Conservation (phyloP, 257 asterid species). For the Marsdenia floribunda region DNA sequence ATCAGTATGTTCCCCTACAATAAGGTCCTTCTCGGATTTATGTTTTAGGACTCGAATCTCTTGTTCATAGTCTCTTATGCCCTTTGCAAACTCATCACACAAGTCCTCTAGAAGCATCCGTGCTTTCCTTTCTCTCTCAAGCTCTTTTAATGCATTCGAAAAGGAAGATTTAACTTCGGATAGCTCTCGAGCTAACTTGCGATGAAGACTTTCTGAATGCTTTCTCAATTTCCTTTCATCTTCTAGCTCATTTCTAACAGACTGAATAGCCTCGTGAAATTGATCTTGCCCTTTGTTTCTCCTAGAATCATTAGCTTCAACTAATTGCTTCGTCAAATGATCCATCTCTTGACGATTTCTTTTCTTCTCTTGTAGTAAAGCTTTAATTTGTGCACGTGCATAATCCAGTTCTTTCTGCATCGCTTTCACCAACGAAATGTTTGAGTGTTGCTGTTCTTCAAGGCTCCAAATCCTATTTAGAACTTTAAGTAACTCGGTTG, state of each 20-base stretch:
- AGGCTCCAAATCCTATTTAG: constrained; percentile 89
- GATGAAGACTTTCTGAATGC: constrained; percentile 48
- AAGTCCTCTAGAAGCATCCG: constrained; percentile 60
- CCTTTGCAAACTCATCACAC: constrained; percentile 88
- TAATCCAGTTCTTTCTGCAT: constrained; percentile 54
- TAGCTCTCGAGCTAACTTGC: constrained; percentile 51
- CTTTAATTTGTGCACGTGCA: constrained; percentile 40
- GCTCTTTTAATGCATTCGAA: constrained; percentile 41
- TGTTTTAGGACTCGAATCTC: constrained; percentile 51
- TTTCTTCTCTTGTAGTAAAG: constrained; percentile 50
- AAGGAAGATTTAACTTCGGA: constrained; percentile 44
- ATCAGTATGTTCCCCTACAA: constrained; percentile 29
- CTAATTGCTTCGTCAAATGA: constrained; percentile 36
- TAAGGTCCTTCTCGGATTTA: constrained; percentile 31
- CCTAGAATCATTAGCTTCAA: constrained; percentile 35
- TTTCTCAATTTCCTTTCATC: constrained; percentile 55
- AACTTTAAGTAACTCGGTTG: constrained; percentile 73
- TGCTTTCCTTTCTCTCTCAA: constrained; percentile 55
- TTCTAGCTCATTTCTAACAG: constrained; percentile 39
- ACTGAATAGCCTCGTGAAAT: constrained; percentile 31
- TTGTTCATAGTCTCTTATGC: constrained; percentile 59
- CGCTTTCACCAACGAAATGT: constrained; percentile 52
- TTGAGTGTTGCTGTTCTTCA: constrained; percentile 68
- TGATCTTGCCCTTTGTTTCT: constrained; percentile 34
- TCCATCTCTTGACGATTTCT: constrained; percentile 42